Evolutionary conservation across 305 asterid genomes (phyloP).

Genomic region (Fraxinus sp.): DNA sequence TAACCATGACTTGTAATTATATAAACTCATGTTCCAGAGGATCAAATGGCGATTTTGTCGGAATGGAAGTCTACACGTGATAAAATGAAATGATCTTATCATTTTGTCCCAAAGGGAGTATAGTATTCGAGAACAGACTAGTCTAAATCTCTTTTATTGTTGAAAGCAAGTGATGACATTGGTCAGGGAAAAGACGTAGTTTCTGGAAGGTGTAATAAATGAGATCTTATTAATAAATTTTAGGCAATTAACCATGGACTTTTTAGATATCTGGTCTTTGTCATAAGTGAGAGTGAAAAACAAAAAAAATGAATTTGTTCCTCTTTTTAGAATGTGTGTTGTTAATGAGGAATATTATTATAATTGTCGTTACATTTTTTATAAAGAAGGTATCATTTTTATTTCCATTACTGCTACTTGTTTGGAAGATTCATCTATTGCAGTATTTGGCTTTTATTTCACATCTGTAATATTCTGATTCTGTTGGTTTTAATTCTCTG

Average conservation of each 20-base stretch:
- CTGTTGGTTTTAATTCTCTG: slow-evolving; percentile 6
- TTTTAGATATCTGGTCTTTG: neutral
- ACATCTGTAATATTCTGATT: neutral
- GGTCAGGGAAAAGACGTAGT: neutral
- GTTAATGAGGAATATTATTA: neutral
- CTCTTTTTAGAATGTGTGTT: neutral
- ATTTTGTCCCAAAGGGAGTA: neutral
- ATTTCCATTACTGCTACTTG: slow-evolving; percentile 14
- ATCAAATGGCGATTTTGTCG: neutral
- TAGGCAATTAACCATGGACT: neutral
- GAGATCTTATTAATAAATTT: neutral
- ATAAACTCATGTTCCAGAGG: neutral
- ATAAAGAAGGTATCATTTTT: slow-evolving; percentile 1
- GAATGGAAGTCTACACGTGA: neutral
- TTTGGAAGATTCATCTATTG: slow-evolving; percentile 15
- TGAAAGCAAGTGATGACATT: neutral
- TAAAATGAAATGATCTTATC: neutral
- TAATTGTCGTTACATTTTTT: neutral
- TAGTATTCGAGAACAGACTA: neutral
- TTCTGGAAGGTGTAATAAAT: neutral
- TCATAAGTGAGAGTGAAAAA: neutral
- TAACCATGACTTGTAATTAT: neutral
- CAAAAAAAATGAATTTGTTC: neutral
- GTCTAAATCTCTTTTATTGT: neutral
- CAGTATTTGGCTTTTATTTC: slow-evolving; percentile 16